Conservation (phyloP, 75 land plant genomes). For the Cupressus sempervirens region DNA sequence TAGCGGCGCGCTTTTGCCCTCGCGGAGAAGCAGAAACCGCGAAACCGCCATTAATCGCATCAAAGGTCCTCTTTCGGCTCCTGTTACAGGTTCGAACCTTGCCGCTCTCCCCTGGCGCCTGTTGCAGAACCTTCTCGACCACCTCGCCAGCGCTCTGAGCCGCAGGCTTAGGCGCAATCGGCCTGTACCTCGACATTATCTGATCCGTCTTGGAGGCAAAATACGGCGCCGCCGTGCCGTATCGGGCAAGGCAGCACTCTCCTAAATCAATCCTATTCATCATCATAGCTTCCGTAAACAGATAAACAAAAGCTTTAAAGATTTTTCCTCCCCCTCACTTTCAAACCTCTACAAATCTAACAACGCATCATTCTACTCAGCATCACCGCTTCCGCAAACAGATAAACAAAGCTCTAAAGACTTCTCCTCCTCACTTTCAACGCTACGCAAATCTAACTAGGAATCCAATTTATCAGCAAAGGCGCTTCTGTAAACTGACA, state of each 20-base stretch:
- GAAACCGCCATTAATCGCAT: neutral
- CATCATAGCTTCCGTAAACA: neutral
- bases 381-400: too few relatives aligned
- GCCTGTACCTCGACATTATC: conserved; percentile 85
- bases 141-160: neutral
- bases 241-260: conserved; percentile 9
- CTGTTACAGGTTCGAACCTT: neutral
- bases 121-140: neutral
- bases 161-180: conserved; percentile 89
- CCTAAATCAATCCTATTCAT: conserved; percentile 9
- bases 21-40: neutral
- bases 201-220: conserved; percentile 56
- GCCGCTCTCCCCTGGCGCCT: neutral
- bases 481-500: too few relatives aligned
- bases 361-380: neutral
- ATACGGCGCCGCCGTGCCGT: conserved; percentile 1
- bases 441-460: too few relatives aligned
- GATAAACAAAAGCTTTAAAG: too few relatives aligned
- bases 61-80: neutral
- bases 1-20: neutral
- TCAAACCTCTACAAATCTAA: neutral
- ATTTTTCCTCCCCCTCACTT: too few relatives aligned
- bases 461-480: too few relatives aligned
- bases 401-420: too few relatives aligned
- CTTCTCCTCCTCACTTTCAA: too few relatives aligned